Percentiles rank a stretch among this genome's conserved stretches.
Conservation (phyloP, 2,329 filamentous ascomycete genomes). For the Parastagonospora nodorum region DNA sequence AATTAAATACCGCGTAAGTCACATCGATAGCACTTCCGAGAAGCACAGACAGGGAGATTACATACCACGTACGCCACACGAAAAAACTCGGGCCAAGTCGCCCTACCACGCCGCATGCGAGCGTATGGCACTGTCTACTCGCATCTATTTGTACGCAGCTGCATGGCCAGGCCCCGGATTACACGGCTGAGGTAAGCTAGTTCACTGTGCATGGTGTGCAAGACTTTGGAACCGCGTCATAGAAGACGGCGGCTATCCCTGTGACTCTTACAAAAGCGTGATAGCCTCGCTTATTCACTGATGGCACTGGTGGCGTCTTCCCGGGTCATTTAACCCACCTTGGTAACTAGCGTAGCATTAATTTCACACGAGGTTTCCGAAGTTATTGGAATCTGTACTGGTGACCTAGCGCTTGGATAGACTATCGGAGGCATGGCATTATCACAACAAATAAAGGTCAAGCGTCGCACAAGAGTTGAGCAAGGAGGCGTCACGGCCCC, state of each 20-base stretch:
- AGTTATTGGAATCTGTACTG: neutral
- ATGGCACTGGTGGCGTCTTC: slow-evolving; percentile 19
- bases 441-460: slow-evolving; percentile 27
- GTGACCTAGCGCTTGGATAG: neutral
- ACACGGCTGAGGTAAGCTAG: neutral
- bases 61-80: slow-evolving; percentile 4
- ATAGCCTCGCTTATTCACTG: slow-evolving; percentile 21
- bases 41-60: slow-evolving; percentile 15
- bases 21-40: slow-evolving; percentile 11
- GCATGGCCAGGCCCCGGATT: neutral
- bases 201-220: neutral
- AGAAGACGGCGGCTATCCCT: slow-evolving; percentile 24
- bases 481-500: slow-evolving; percentile 29
- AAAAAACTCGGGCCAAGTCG: slow-evolving; percentile 1
- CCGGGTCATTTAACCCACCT: slow-evolving; percentile 30
- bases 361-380: neutral
- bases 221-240: slow-evolving; percentile 20
- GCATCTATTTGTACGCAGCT: neutral
- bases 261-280: slow-evolving; percentile 13
- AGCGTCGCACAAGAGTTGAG: slow-evolving; percentile 31
- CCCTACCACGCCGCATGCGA: neutral
- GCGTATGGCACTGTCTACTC: neutral
- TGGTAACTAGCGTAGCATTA: slow-evolving; percentile 9
- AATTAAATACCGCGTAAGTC: slow-evolving; percentile 4
- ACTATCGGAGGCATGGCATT: slow-evolving; percentile 11